Evolutionary conservation across 345 rosid species (phyloP), one percentile per base, ranked within the genome.

Genomic region (Diplotaxis tenuifolia): DNA sequence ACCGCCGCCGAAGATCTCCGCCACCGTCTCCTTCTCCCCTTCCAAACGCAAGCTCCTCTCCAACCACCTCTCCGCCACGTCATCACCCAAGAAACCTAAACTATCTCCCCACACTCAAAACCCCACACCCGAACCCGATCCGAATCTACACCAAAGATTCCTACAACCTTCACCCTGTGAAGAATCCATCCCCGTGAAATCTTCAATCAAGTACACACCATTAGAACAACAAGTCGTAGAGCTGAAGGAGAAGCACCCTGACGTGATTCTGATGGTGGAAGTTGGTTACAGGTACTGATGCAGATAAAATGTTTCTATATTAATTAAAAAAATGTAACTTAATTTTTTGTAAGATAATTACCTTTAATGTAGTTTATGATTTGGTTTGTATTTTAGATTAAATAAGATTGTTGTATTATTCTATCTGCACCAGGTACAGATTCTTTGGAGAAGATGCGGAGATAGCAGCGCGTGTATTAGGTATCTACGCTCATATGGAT

Each of bases 361-460:
- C n/a, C n/a, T n/a, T n/a, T n/a, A n/a, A n/a, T n/a, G n/a, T n/a
- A n/a, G n/a, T n/a, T n/a, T n/a, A n/a, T n/a, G n/a, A n/a, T n/a
- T n/a, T n/a, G n/a, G n/a, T n/a, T n/a, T n/a, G n/a, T n/a, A n/a
- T n/a, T n/a, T n/a, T n/a, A n/a, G n/a, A n/a, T n/a, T n/a, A n/a
- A n/a, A n/a, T n/a, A n/a, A n/a, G n/a, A n/a, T n/a, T n/a, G n/a
- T n/a, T n/a, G n/a, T n/a, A n/a, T n/a, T n/a, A n/a, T n/a, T n/a
- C n/a, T n/a, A n/a, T n/a, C n/a, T n/a, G n/a, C n/a, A n/a, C n/a
- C n/a, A n/a, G n/a, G 87, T 91, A 81, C 49, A 83, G 96, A 8
- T 94, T 94, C 74, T 94, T 94, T n/a, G 98, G 97, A 36, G 86
- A 87, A 3, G 98, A 94, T 23, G 97, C 97, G 0, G 95, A 82